Percentiles rank a stretch among this genome's conserved stretches.
Evolutionary conservation across 2,329 filamentous ascomycete genomes (phyloP).

Genomic region (Didymella exigua): DNA sequence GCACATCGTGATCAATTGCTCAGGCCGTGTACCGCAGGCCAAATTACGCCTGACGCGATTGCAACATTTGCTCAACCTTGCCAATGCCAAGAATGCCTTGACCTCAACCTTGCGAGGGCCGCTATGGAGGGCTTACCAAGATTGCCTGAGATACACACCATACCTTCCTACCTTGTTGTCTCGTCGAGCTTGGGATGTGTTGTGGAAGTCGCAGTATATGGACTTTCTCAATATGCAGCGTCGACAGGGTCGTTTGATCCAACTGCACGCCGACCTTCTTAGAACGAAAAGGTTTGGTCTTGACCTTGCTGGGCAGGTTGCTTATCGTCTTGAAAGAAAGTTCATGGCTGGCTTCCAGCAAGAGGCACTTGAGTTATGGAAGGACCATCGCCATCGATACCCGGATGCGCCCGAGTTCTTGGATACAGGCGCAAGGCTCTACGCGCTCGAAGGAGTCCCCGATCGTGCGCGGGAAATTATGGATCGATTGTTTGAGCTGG

Average conservation of each 20-base stretch:
- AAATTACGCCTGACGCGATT: slow-evolving; percentile 12
- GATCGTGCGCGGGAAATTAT: slow-evolving; percentile 64
- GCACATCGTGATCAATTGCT: neutral
- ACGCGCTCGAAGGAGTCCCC: slow-evolving; percentile 63
- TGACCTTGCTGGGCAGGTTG: slow-evolving; percentile 22
- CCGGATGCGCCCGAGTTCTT: slow-evolving; percentile 52
- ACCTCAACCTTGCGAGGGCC: slow-evolving; percentile 6
- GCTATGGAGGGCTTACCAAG: slow-evolving; percentile 42
- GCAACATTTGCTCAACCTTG: slow-evolving; percentile 21
- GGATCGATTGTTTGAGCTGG: slow-evolving; percentile 57
- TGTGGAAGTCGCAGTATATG: slow-evolving; percentile 39
- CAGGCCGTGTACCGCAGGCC: neutral
- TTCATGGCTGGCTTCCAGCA: slow-evolving; percentile 35
- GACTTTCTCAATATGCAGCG: slow-evolving; percentile 18
- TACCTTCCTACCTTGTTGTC: slow-evolving; percentile 28
- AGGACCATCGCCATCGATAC: slow-evolving; percentile 22
- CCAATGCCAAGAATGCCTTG: slow-evolving; percentile 8
- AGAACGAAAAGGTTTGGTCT: slow-evolving; percentile 19
- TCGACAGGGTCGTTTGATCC: slow-evolving; percentile 25
- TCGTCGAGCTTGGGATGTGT: slow-evolving; percentile 39
- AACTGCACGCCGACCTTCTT: slow-evolving; percentile 40
- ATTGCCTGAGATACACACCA: slow-evolving; percentile 26
- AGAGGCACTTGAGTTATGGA: slow-evolving; percentile 42
- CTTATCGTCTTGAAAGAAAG: slow-evolving; percentile 34
- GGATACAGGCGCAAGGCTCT: slow-evolving; percentile 70